These are phyloP conservation scores for Yamadazyma sp. DNA, from an alignment of 1,139 yeast genomes.

Conservation along the genomic window DNA sequence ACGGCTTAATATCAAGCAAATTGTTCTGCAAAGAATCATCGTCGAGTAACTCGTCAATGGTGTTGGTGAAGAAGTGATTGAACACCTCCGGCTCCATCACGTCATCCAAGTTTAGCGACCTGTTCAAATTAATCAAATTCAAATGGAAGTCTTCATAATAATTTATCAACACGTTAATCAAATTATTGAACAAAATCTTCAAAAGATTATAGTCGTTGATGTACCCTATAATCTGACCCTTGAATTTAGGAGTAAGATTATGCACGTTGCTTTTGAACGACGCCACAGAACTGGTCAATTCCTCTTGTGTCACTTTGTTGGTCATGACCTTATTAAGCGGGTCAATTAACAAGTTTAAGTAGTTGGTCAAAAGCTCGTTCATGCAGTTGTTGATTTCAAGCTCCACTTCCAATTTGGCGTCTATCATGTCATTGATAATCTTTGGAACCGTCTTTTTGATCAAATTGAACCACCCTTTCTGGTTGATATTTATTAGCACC, in stretches of 20 bases:
- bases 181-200: conserved; percentile 32
- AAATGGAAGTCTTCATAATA: conserved; percentile 35
- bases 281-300: conserved; percentile 24
- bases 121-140: conserved; percentile 16
- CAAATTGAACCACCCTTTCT: conserved; percentile 52
- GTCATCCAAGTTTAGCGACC: conserved; percentile 17
- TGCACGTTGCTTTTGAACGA: conserved; percentile 51
- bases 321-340: conserved; percentile 19
- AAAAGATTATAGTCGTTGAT: conserved; percentile 36
- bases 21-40: conserved; percentile 14
- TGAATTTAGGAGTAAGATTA: conserved; percentile 54
- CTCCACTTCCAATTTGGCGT: conserved; percentile 78
- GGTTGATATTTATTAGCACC: conserved; percentile 28
- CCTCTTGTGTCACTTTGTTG: conserved; percentile 8
- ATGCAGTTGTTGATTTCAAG: conserved; percentile 70
- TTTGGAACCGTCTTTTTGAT: conserved; percentile 76
- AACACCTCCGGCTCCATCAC: conserved; percentile 61
- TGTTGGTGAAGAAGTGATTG: conserved; percentile 38
- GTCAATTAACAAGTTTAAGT: conserved; percentile 35
- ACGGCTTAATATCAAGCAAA: conserved; percentile 17
- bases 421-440: conserved; percentile 82
- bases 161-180: conserved; percentile 27
- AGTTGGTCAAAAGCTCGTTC: conserved; percentile 54
- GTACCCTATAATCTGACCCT: conserved; percentile 50
- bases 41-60: conserved; percentile 15